Percentiles rank a stretch among this genome's conserved stretches.
These are phyloP conservation scores for Plasmodium falciparum DNA, from an alignment of 169 alveolate species.

Conservation along the genomic window DNA sequence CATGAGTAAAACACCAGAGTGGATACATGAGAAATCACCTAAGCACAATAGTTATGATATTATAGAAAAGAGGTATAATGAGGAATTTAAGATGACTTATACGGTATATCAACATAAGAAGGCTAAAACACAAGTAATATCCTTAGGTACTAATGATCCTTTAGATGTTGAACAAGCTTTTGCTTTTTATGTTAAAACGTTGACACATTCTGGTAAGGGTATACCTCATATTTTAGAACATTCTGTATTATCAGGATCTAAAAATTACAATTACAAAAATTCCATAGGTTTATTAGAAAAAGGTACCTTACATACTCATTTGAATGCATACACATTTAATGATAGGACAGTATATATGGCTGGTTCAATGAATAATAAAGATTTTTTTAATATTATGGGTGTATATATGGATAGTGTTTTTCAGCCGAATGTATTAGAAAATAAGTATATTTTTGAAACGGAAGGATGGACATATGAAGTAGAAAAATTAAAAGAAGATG, in stretches of 20 bases:
- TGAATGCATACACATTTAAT: conserved; percentile 91
- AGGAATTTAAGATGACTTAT: conserved; percentile 40
- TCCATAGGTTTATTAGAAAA: conserved; percentile 87
- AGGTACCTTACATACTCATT: conserved; percentile 87
- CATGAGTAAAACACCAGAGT: conserved; percentile 71
- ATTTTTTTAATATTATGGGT: conserved; percentile 85
- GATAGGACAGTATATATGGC: conserved; percentile 91
- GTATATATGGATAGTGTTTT: conserved; percentile 90
- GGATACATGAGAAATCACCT: conserved; percentile 72
- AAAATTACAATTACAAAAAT: conserved; percentile 87
- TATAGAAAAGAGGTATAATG: conserved; percentile 61
- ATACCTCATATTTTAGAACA: conserved; percentile 92
- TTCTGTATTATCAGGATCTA: conserved; percentile 90
- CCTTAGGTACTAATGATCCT: conserved; percentile 69
- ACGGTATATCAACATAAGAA: conserved; percentile 76
- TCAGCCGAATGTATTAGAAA: conserved; percentile 83
- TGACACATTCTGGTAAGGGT: conserved; percentile 79
- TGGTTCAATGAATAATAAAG: conserved; percentile 88
- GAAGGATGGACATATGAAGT: conserved; percentile 92
- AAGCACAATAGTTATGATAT: conserved; percentile 60
- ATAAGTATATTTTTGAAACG: conserved; percentile 83
- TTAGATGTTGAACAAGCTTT: conserved; percentile 65
- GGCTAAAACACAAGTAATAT: conserved; percentile 74
- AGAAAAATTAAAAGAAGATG: conserved; percentile 67
- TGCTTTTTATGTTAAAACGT: conserved; percentile 75